phyloP scores from a whole-genome alignment of 2,329 filamentous ascomycete genomes.

The Pseudogymnoascus sp. region DNA sequence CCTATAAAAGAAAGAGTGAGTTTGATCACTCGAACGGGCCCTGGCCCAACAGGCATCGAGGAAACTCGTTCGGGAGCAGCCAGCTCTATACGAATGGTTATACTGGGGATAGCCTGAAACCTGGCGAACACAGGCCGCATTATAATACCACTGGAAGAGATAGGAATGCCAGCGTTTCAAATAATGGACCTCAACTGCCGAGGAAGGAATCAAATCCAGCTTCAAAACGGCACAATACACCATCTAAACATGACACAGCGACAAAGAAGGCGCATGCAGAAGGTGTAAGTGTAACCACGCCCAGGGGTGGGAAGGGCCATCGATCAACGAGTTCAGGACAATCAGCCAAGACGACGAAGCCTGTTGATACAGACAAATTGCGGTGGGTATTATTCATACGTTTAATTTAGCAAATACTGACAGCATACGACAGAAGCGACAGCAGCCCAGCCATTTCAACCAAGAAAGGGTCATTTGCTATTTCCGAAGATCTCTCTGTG shows the following conservation, averaged over 20 bases:
- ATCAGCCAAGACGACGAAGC: not conserved
- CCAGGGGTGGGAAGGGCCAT: not conserved
- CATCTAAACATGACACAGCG: not conserved
- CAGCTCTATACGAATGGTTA: not conserved
- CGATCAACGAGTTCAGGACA: not conserved
- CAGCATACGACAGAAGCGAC: not conserved
- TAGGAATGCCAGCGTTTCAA: not conserved
- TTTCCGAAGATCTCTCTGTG: not conserved
- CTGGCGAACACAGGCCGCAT: not conserved
- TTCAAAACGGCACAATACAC: not conserved
- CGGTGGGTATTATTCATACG: not conserved
- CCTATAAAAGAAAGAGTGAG: not conserved
- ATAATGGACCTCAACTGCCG: not conserved
- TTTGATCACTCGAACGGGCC: not conserved
- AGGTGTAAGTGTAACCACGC: not conserved
- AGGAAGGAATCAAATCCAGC: not conserved
- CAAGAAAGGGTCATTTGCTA: not conserved
- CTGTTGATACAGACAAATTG: not conserved
- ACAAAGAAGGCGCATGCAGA: not conserved
- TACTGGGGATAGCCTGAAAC: not conserved
- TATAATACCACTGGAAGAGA: not conserved
- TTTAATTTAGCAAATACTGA: not conserved
- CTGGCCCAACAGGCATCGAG: not conserved
- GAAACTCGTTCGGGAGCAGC: not conserved
- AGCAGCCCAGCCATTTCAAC: not conserved